Evolutionary conservation across 179 eudicot species (phyloP), one percentile per base, ranked within the genome.

Genomic region (Camellia oleifera): DNA sequence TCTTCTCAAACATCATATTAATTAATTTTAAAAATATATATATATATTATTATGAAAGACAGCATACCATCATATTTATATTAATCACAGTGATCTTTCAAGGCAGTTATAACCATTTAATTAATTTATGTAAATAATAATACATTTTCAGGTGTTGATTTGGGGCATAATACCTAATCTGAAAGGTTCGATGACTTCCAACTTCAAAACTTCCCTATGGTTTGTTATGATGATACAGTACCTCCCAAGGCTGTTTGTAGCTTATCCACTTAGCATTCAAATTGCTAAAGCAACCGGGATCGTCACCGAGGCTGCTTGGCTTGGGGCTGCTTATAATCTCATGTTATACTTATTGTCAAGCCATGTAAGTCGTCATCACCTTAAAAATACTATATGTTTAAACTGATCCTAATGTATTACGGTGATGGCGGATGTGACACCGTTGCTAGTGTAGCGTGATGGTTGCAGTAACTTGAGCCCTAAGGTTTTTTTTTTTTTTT

Each of bases 321-420:
- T 72, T 53, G 60, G 76, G 2, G 76, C 62, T 20, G 76, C 76
- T 23, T 72, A 72, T 72, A 72, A 72, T n/a, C 45, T 72, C 76
- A 0, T 53, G 61, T 13, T 72, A 0, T 72, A 72, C 76, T 5
- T 72, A 3, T 23, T 72, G 45, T 72, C 76, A 12, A 72, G 76
- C 76, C 61, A 72, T 52, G 76, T 53, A 72, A 72, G 76, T 72
- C 61, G n/a, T 72, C 61, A 23, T 7, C 10, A 9, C n/a, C 75
- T 12, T 3, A 52, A 4, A 48, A 48, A 48, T 4, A 48, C 52
- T 48, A 48, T 48, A 48, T 4, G 5, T 48, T 48, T 32, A 2
- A 32, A 32, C 40, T 32, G 40, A 32, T 32, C 40, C 40, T 32
- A 32, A 32, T 32, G 32, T 26, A 26, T 26, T 26, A 0, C 32